These are phyloP conservation scores for Anastatica hierochuntica DNA, from an alignment of 345 rosid genomes.

Conservation along the genomic window DNA sequence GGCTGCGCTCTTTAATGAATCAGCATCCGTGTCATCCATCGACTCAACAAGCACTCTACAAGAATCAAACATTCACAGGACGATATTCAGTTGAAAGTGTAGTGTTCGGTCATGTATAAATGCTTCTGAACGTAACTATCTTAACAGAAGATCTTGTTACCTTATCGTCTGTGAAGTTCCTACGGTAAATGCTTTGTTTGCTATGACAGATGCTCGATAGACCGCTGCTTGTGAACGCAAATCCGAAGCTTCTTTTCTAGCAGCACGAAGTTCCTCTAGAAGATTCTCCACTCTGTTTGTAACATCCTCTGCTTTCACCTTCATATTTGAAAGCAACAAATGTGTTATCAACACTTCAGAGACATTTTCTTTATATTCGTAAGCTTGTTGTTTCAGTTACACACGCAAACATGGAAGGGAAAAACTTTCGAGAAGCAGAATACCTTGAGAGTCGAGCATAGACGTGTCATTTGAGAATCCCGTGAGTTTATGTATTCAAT, in stretches of 20 bases:
- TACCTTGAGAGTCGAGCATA: constrained; percentile 88
- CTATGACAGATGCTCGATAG: constrained; percentile 56
- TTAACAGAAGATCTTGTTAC: constrained; percentile 21
- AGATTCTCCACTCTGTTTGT: constrained; percentile 69
- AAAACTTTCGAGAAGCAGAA: constrained; percentile 1
- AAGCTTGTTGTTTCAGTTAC: too few relatives aligned
- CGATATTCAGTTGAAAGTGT: too few relatives aligned
- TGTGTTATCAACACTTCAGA: not conserved
- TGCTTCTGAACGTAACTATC: too few relatives aligned
- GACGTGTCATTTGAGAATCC: constrained; percentile 64
- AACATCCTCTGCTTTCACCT: constrained; percentile 95
- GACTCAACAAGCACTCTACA: constrained; percentile 73
- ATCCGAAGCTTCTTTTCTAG: constrained; percentile 61
- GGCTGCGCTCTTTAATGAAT: constrained; percentile 76
- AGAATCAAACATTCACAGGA: constrained; percentile 5
- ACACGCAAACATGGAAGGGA: not conserved
- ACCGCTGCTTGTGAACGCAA: constrained; percentile 73
- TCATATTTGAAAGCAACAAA: constrained; percentile 14
- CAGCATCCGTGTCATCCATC: constrained; percentile 76
- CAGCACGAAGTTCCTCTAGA: constrained; percentile 57
- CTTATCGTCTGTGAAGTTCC: constrained; percentile 52
- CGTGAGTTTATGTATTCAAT: constrained; percentile 69
- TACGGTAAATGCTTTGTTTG: constrained; percentile 51
- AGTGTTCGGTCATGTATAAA: not conserved
- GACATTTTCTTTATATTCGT: too few relatives aligned